Conservation (phyloP, 2,329 filamentous ascomycete genomes). For the Exserohilum turcica region DNA sequence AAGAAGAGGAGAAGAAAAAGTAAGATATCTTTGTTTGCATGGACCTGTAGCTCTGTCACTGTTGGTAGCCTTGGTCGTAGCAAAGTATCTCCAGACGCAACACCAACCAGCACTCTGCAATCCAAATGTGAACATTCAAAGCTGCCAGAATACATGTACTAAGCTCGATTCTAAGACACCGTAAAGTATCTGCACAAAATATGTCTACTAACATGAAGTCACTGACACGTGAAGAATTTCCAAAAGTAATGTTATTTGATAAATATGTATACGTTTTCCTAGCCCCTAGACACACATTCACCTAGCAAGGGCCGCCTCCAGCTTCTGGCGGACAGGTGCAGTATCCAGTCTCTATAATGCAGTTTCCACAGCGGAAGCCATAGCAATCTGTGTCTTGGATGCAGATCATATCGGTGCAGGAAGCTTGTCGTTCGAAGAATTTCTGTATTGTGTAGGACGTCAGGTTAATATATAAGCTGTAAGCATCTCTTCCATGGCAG, state of each 20-base stretch:
- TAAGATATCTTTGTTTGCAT: not conserved
- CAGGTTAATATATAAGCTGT: no score
- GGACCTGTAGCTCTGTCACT: not conserved
- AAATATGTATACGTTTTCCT: no score
- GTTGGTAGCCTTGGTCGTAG: not conserved
- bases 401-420: not conserved
- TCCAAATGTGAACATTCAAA: not conserved
- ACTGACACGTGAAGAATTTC: no score
- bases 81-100: not conserved
- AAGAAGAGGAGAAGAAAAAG: not conserved
- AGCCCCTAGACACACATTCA: no score
- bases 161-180: not conserved
- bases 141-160: not conserved
- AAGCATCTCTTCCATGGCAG: no score
- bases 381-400: slow-evolving; percentile 2
- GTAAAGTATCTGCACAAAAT: no score
- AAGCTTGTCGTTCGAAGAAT: not conserved
- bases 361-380: not conserved
- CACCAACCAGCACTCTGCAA: not conserved
- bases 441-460: no score
- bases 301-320: not conserved
- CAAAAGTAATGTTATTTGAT: no score
- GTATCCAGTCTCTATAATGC: not conserved
- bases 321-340: not conserved
- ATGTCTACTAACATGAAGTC: no score